Conservation (phyloP, 2,329 filamentous ascomycete species). For the Chalaropsis thielavioides region DNA sequence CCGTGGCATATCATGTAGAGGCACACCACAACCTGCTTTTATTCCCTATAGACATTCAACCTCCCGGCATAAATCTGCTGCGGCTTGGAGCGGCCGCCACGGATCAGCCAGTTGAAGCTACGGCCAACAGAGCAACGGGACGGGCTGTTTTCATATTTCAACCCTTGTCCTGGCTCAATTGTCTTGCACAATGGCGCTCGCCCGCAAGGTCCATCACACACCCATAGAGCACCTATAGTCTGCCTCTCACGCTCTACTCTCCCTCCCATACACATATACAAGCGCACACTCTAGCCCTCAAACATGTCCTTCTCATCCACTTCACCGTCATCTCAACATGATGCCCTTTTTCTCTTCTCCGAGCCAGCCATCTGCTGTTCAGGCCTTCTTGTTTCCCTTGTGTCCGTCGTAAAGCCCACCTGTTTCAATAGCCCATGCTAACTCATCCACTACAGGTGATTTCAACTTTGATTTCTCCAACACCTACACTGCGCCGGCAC, state of each 20-base stretch:
- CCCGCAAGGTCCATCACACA: not conserved
- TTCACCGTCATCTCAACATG: not conserved
- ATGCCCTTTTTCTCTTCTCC: not conserved
- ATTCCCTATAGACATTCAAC: not conserved
- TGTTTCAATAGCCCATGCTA: conserved; percentile 15
- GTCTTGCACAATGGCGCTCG: not conserved
- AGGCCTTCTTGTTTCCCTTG: not conserved
- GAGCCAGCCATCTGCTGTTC: not conserved
- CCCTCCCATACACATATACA: not conserved
- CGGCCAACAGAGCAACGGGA: not conserved
- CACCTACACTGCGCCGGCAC: conserved; percentile 23
- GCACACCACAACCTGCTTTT: not conserved
- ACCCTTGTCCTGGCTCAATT: not conserved
- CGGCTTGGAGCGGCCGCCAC: not conserved
- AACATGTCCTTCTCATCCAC: not conserved
- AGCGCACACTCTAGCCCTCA: not conserved
- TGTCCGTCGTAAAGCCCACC: not conserved
- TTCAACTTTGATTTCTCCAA: conserved; percentile 29
- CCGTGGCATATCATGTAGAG: not conserved
- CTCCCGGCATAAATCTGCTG: not conserved
- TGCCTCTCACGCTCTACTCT: too few species aligned
- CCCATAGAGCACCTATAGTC: not conserved
- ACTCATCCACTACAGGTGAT: conserved; percentile 12
- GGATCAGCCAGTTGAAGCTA: not conserved
- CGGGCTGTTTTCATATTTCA: not conserved